Evolutionary conservation across 1,284 basidiomycete genomes (phyloP), one percentile per base, ranked within the genome.

Genomic region (Trametes sp.): DNA sequence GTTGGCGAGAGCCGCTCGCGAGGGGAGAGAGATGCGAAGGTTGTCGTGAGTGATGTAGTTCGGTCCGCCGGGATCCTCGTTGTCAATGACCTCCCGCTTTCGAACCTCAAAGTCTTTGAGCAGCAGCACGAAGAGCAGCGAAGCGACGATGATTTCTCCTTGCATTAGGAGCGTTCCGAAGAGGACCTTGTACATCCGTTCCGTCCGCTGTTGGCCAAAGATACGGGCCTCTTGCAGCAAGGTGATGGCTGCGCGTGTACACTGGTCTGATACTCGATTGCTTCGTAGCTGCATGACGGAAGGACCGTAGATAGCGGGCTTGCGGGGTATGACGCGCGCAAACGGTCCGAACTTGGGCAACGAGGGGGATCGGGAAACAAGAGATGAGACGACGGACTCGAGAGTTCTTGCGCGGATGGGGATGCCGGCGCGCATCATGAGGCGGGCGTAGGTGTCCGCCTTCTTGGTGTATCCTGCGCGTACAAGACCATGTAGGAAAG

Each of bases 61-160:
- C 31, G 54, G 35, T n/a, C 50, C 50, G 26, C 46, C 52, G n/a
- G 36, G 48, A 33, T 61, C 52, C 28, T 50, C 29, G 28, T 45
- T 36, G 16, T n/a, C 14, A 42, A 46, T 23, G 54, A 59, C 28
- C 36, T 51, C 41, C 26, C 24, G 59, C n/a, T 63, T 56, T 24
- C 75, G 77, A 5, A 78, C 41, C 63, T 90, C 82, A 80, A 82
- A 89, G 45, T 91, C 88, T 65, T 88, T 85, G 42, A 91, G 76
- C 21, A 92, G 72, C 38, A 87, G 75, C 1, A 83, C 87, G 61
- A 93, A 90, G 8, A 93, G 76, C 26, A 93, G 76, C 1, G 87
- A 86, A 0, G 85, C 91, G 28, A 89, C 80, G 44, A 93, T 80
- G 50, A 93, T 86, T 70, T 93, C 91, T 29, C 90, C 89, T 54